Base-by-base conservation (phyloP, 2,329 filamentous ascomycete genomes). In the Colletotrichum sp. region DNA sequence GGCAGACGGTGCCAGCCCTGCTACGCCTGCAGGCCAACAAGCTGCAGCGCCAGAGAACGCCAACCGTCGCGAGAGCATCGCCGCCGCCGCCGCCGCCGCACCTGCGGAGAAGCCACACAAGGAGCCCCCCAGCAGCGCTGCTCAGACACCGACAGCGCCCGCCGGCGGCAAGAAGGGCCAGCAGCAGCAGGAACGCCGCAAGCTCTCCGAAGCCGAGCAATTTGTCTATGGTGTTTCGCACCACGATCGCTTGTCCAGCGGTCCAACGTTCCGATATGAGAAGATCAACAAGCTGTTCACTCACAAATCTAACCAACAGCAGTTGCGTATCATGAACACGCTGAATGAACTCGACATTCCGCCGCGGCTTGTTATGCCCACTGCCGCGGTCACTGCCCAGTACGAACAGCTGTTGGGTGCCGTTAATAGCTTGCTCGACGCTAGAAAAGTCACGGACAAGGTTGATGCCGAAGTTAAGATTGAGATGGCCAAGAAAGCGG, bases 181-280 rank as follows among this genome's bases (percentile, higher is more conserved):
- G 77, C 87, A 79, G 70, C 81, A 79, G 69, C 88, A 89, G 21
- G 90, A 93, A 80, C 90, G 93, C 71, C 92, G 93, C 81, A 92
- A 93, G 84, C 92, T 98, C 78, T 92, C 92, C 6, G 89, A 93
- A 63, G 92, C 94, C 79, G 94, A 98, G 85, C 93, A 96, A 86
- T 85, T 91, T 78, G 90, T 94, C 39, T 99, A 96, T 81, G 97
- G 96, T 78, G 94, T 99, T 12, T 92, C 94, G 9, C 92, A 95
- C 78, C 94, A 96, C 82, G 96, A 99, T 72, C 94, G 96, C 32
- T 90, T 98, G 52, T 93, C 94, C 3, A 94, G 93, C 10, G 96
- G 97, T 8, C 95, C 98, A 44, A 94, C 95, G 16, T 99, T 99
- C 89, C 95, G 96, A 15, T 95, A 95, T 32, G 95, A 96, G 80